Evolutionary conservation across 768 basidiomycete species (phyloP).

Genomic region (Leccinum sublutescens): DNA sequence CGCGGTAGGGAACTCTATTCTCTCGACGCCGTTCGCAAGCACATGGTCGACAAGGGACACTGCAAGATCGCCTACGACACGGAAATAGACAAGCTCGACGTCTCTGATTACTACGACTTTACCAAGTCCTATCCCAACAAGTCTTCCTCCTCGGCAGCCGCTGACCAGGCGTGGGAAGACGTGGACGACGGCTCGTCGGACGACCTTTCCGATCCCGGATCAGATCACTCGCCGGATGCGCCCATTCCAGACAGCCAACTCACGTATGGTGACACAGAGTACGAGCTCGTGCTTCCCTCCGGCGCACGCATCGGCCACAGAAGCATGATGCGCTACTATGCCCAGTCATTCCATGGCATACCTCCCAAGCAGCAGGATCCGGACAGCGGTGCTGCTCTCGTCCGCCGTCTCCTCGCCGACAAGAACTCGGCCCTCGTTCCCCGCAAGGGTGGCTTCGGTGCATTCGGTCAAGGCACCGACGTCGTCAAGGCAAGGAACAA

Average conservation of each 20-base stretch:
- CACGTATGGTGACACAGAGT: conserved; percentile 74
- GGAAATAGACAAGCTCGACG: conserved; percentile 75
- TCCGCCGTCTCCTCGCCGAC: conserved; percentile 75
- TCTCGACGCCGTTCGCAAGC: conserved; percentile 85
- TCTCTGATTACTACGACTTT: conserved; percentile 95
- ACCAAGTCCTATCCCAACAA: conserved; percentile 69
- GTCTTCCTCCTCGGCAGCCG: not conserved
- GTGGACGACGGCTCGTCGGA: conserved; percentile 24
- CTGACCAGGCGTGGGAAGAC: conserved; percentile 41
- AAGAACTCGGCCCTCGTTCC: conserved; percentile 86
- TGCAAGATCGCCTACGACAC: conserved; percentile 94
- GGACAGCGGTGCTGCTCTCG: conserved; percentile 72
- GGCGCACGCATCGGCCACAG: conserved; percentile 93
- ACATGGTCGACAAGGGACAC: conserved; percentile 95
- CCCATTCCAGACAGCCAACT: conserved; percentile 51
- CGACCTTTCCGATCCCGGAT: conserved; percentile 19
- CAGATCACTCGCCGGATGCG: conserved; percentile 30
- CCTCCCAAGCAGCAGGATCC: conserved; percentile 52
- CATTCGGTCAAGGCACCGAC: conserved; percentile 76
- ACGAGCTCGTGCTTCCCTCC: conserved; percentile 91
- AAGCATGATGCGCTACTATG: conserved; percentile 80
- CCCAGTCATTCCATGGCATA: conserved; percentile 67
- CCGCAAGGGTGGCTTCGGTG: conserved; percentile 80
- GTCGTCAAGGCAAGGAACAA: conserved; percentile 88
- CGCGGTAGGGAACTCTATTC: conserved; percentile 79